Conservation (phyloP, 768 basidiomycete genomes). For the Chalciporus sphaerocephalus region DNA sequence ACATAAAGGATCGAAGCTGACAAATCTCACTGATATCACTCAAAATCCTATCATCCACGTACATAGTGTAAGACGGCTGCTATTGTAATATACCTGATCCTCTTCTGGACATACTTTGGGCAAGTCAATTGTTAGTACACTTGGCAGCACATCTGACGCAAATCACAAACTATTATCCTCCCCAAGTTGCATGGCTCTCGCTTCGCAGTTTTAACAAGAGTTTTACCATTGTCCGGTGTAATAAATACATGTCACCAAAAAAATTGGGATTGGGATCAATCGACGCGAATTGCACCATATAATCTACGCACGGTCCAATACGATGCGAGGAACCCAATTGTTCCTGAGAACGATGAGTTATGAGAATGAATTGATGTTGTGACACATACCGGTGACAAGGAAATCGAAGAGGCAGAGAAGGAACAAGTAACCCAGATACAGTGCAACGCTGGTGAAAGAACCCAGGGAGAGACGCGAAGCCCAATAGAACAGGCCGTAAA, state of each 20-base stretch:
- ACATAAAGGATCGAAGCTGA: not conserved
- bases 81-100: not conserved
- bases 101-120: too few species aligned
- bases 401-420: conserved; percentile 82
- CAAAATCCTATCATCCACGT: not conserved
- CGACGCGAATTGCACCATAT: conserved; percentile 79
- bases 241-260: conserved; percentile 8
- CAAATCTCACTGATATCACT: not conserved
- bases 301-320: conserved; percentile 87
- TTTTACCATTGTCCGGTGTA: conserved; percentile 3
- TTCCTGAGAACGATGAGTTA: conserved; percentile 45
- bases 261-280: conserved; percentile 36
- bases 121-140: not conserved
- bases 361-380: not conserved
- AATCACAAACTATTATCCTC: not conserved
- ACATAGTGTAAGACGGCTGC: not conserved
- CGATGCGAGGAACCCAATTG: conserved; percentile 86
- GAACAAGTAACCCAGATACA: conserved; percentile 90
- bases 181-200: not conserved
- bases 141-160: too few species aligned
- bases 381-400: conserved; percentile 68
- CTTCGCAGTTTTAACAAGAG: not conserved
- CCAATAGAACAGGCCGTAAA: conserved; percentile 89
- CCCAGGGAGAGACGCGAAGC: conserved; percentile 79
- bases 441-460: conserved; percentile 71